Evolutionary conservation across 805 yeast species (phyloP).

Genomic region (Kodamaea lidongshanica): DNA sequence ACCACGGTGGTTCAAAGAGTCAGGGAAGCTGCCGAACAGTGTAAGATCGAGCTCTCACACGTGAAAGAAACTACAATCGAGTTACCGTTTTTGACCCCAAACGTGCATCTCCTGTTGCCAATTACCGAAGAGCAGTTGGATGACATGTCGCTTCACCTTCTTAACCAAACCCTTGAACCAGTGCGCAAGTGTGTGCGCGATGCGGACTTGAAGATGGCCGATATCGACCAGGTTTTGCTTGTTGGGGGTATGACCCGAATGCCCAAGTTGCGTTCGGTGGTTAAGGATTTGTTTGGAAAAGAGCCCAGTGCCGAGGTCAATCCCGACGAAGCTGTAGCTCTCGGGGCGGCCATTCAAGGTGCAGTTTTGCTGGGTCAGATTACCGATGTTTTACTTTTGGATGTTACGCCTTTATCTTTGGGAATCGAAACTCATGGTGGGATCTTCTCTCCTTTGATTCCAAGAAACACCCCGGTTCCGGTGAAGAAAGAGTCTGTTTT

Average conservation of each 20-base stretch:
- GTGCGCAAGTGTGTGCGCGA: conserved; percentile 70
- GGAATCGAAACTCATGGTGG: conserved; percentile 87
- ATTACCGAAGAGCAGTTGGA: conserved; percentile 67
- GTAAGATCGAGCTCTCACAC: conserved; percentile 70
- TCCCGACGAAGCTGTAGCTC: conserved; percentile 51
- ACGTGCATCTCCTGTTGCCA: conserved; percentile 52
- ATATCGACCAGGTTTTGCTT: conserved; percentile 66
- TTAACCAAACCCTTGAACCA: conserved; percentile 64
- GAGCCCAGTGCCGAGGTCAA: conserved; percentile 68
- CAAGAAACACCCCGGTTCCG: conserved; percentile 74
- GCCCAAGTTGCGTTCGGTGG: conserved; percentile 70
- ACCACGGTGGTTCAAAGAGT: conserved; percentile 65
- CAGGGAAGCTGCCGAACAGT: conserved; percentile 72
- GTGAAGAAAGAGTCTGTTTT: conserved; percentile 66
- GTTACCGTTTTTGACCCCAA: conserved; percentile 62
- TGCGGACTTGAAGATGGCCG: conserved; percentile 59
- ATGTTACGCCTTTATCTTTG: conserved; percentile 23
- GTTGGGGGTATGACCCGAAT: conserved; percentile 91
- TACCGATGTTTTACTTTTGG: conserved; percentile 21
- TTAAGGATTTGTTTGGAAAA: conserved; percentile 52
- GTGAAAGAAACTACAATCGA: conserved; percentile 55
- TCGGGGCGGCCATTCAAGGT: conserved; percentile 28
- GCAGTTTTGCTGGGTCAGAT: conserved; percentile 24
- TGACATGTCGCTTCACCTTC: conserved; percentile 56
- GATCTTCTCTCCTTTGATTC: conserved; percentile 70